Conservation (phyloP, 306 rosid species). For the Vigna mungo region DNA sequence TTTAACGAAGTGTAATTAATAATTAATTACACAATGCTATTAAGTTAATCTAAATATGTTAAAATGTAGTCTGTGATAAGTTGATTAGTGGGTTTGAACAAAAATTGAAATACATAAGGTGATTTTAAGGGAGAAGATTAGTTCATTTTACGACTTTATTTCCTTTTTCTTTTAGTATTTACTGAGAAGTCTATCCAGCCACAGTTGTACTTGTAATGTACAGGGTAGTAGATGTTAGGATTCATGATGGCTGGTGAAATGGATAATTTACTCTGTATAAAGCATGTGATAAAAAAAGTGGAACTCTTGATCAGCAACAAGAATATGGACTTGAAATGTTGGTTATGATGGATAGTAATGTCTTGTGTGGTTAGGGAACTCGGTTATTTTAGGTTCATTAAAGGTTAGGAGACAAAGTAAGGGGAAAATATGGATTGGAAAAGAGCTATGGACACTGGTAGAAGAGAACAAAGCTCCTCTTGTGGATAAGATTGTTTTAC, state of each 20-base stretch:
- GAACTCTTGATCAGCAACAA: slow-evolving; percentile 26
- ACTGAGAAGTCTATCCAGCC: not conserved
- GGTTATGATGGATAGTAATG: slow-evolving; percentile 3
- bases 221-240: slow-evolving; percentile 5
- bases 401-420: not conserved
- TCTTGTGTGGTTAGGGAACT: slow-evolving; percentile 28
- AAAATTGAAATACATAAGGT: not conserved
- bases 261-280: not conserved
- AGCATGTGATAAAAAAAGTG: slow-evolving; percentile 10
- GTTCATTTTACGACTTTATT: not conserved
- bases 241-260: slow-evolving; percentile 14
- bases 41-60: not conserved
- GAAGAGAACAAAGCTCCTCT: slow-evolving; percentile 9
- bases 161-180: not conserved
- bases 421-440: slow-evolving; percentile 9
- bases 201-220: not conserved
- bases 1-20: not conserved
- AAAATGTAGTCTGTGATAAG: not conserved
- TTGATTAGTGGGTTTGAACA: not conserved
- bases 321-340: slow-evolving; percentile 34
- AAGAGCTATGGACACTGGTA: not conserved
- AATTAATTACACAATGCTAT: not conserved
- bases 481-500: not conserved
- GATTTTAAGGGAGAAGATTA: not conserved
- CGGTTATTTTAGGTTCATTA: not conserved